Evolutionary conservation across 78 protist genomes (phyloP).

Genomic region (Neovahlkampfia damariscottae): DNA sequence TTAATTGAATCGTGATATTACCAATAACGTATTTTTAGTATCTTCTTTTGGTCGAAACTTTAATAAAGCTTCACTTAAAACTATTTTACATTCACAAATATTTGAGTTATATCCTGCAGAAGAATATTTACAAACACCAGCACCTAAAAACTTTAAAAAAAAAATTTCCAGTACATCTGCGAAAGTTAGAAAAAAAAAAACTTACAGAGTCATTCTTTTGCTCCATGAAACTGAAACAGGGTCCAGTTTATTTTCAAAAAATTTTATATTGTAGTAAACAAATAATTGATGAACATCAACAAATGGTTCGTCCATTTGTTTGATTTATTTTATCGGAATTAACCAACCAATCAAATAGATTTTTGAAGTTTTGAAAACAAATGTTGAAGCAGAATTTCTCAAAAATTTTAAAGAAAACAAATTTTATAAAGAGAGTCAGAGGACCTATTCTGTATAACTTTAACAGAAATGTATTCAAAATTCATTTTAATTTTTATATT

Average conservation of each 20-base stretch:
- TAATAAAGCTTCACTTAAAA: constrained; percentile 23
- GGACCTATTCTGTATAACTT: too few relatives aligned
- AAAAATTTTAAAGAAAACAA: too few relatives aligned
- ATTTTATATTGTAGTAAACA: constrained; percentile 6
- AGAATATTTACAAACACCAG: constrained; percentile 9
- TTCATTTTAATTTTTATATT: too few relatives aligned
- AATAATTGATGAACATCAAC: constrained; percentile 22
- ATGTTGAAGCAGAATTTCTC: too few relatives aligned
- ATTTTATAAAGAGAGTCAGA: too few relatives aligned
- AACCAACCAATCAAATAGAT: too few relatives aligned
- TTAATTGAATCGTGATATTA: too few relatives aligned
- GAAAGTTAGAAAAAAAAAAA: constrained; percentile 19
- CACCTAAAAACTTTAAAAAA: too few relatives aligned
- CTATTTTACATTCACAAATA: constrained; percentile 1
- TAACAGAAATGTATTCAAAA: too few relatives aligned
- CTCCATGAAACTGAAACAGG: constrained; percentile 25
- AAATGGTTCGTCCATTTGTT: background rate
- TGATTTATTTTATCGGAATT: too few relatives aligned
- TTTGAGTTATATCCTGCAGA: background rate
- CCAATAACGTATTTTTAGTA: constrained; percentile 27
- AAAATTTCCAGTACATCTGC: too few relatives aligned
- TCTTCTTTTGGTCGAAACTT: constrained; percentile 26
- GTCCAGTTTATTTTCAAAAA: constrained; percentile 21
- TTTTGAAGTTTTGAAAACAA: too few relatives aligned
- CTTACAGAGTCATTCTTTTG: constrained; percentile 36